Conservation (phyloP, 805 yeast species). For the Yarrowia deformans region DNA sequence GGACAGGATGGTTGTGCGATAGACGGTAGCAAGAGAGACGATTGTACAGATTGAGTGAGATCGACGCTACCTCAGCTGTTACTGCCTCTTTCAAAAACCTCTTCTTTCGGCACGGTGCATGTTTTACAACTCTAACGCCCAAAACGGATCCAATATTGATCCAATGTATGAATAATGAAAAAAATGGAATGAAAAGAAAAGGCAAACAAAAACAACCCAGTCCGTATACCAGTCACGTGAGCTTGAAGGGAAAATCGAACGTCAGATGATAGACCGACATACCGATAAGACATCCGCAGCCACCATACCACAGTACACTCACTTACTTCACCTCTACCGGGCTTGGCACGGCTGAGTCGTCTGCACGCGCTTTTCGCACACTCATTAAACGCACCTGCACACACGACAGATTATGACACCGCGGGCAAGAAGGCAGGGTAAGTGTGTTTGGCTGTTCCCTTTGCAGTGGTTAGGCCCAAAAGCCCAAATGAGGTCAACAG, state of each 20-base stretch:
- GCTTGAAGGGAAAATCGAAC: too few species aligned
- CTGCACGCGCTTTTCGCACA: not conserved
- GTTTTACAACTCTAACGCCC: slow-evolving; percentile 7
- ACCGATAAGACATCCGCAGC: too few species aligned
- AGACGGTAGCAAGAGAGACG: too few species aligned
- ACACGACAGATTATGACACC: slow-evolving; percentile 28
- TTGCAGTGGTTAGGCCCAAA: not conserved
- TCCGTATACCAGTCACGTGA: too few species aligned
- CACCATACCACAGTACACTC: too few species aligned
- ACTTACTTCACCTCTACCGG: not conserved
- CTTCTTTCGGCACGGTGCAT: slow-evolving; percentile 3
- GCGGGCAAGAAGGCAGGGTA: slow-evolving; percentile 3
- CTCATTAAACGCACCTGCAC: slow-evolving; percentile 23
- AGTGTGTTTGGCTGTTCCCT: not conserved
- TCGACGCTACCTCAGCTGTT: not conserved
- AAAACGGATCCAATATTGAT: slow-evolving; percentile 14
- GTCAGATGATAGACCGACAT: too few species aligned
- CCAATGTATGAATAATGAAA: not conserved
- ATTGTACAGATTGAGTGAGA: too few species aligned
- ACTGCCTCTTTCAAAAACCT: not conserved
- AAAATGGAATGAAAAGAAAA: too few species aligned
- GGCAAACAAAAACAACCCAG: too few species aligned
- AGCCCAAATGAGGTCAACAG: slow-evolving; percentile 6
- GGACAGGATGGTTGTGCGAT: too few species aligned
- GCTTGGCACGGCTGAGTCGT: slow-evolving; percentile 25